Evolutionary conservation across 192 early-diverging fungal species (phyloP), one percentile per base, ranked within the genome.

Genomic region (Gaertneriomyces semiglobifer): DNA sequence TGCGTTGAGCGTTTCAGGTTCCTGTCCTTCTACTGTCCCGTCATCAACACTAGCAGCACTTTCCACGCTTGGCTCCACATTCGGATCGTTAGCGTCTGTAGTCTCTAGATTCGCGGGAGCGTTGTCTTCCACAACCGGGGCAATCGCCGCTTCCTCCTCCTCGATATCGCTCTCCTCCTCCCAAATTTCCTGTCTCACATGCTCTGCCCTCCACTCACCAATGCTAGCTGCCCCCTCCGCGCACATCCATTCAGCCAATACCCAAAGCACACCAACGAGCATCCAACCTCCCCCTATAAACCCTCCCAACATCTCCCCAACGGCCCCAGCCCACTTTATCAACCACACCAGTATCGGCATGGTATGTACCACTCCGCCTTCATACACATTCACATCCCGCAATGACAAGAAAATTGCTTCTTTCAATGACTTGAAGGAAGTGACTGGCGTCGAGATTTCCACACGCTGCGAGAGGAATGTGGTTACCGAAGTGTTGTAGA

Each of bases 311-410:
- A 62, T 88, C 79, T 14, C 79, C 63, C 64, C 83, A 90, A 40
- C 96, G 79, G 76, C 84, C 88, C 38, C 95, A 71, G 39, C 94
- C 96, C 75, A 96, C 96, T 6, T 83, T 79, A 25, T 96, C 91
- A 92, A 74, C 55, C 16, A 33, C 12, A 50, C 18, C 12, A 50
- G 2, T 50, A 33, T 33, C 25, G 25, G 25, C 25, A 33, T 33
- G 25, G 25, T 33, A 33, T 33, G 25, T 33, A 33, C 25, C 25
- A 33, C 25, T 33, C 25, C 20, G 20, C 20, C 55, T 38, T 12
- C 11, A 3, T 20, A 12, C 11, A 6, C n/a, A 44, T 33, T 69
- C 44, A 25, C 11, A 44, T 11, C 14, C 11, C 25, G 48, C 39
- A 7, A 54, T 44, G 47, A 25, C 53, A 25, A 47, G 20, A 16